Conservation (phyloP, 2,329 filamentous ascomycete species). For the Akanthomyces lecanii region DNA sequence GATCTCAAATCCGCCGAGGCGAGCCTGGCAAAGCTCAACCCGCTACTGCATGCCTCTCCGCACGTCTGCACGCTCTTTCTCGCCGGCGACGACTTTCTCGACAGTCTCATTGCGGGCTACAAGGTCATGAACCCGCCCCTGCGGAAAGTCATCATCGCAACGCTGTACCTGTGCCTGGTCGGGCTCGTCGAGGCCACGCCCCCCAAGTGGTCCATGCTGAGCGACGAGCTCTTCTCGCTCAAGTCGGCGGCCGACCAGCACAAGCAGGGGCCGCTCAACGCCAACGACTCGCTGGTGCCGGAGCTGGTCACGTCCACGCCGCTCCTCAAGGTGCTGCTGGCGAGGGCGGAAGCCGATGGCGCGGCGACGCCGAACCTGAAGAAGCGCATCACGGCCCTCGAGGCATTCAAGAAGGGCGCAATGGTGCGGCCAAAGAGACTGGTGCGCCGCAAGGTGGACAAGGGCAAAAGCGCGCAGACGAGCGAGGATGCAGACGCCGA, state of each 20-base stretch:
- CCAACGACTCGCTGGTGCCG: slow-evolving; percentile 69
- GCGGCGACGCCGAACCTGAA: slow-evolving; percentile 52
- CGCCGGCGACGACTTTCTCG: slow-evolving; percentile 82
- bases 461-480: slow-evolving; percentile 55
- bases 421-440: slow-evolving; percentile 48
- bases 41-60: slow-evolving; percentile 59
- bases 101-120: slow-evolving; percentile 66
- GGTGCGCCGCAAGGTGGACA: slow-evolving; percentile 54
- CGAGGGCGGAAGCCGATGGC: slow-evolving; percentile 46
- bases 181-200: slow-evolving; percentile 63
- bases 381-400: slow-evolving; percentile 58
- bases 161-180: slow-evolving; percentile 69
- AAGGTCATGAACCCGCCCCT: slow-evolving; percentile 59
- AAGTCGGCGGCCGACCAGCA: slow-evolving; percentile 67
- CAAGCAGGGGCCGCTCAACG: slow-evolving; percentile 49
- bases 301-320: slow-evolving; percentile 80
- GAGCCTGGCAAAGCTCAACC: slow-evolving; percentile 55
- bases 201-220: slow-evolving; percentile 68
- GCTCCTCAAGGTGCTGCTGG: slow-evolving; percentile 59
- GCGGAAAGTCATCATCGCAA: slow-evolving; percentile 65
- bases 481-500: slow-evolving; percentile 38
- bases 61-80: slow-evolving; percentile 61
- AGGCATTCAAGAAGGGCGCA: slow-evolving; percentile 54
- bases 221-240: slow-evolving; percentile 79
- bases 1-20: slow-evolving; percentile 52